These are phyloP conservation scores for Beverwykella pulmonaria DNA, from an alignment of 495 filamentous ascomycete genomes.

Conservation along the genomic window DNA sequence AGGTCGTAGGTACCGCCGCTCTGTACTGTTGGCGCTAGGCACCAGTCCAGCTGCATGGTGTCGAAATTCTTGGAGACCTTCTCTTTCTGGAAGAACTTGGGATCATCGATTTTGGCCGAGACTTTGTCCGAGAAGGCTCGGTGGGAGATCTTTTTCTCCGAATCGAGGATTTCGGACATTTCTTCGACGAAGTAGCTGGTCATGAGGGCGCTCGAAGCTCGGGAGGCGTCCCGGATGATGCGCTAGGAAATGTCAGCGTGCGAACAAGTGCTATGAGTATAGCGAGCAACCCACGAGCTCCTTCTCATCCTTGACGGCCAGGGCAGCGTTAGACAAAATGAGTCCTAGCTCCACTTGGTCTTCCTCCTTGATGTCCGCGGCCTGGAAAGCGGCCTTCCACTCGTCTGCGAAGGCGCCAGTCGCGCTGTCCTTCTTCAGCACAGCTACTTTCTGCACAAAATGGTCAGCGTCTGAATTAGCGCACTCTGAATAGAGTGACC, in stretches of 20 bases:
- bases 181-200: constrained; percentile 94
- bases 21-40: constrained; percentile 85
- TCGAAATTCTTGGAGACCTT: constrained; percentile 89
- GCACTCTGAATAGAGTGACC: constrained; percentile 41
- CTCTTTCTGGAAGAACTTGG: constrained; percentile 86
- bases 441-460: constrained; percentile 81
- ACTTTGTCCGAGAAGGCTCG: constrained; percentile 79
- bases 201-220: constrained; percentile 89
- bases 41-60: constrained; percentile 89
- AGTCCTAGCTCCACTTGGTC: constrained; percentile 86
- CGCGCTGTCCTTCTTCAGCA: constrained; percentile 79
- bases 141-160: constrained; percentile 95
- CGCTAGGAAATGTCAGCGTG: constrained; percentile 53
- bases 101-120: constrained; percentile 85
- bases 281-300: constrained; percentile 64
- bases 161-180: constrained; percentile 92
- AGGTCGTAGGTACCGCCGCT: constrained; percentile 95
- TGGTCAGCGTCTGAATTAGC: constrained; percentile 19
- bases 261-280: neutral
- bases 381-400: constrained; percentile 78
- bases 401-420: constrained; percentile 91
- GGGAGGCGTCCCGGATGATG: constrained; percentile 86
- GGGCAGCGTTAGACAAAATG: constrained; percentile 77
- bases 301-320: constrained; percentile 95
- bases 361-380: constrained; percentile 73